Evolutionary conservation across 352 stramenopile species (phyloP).

Genomic region (Phytophthora chlamydospora): DNA sequence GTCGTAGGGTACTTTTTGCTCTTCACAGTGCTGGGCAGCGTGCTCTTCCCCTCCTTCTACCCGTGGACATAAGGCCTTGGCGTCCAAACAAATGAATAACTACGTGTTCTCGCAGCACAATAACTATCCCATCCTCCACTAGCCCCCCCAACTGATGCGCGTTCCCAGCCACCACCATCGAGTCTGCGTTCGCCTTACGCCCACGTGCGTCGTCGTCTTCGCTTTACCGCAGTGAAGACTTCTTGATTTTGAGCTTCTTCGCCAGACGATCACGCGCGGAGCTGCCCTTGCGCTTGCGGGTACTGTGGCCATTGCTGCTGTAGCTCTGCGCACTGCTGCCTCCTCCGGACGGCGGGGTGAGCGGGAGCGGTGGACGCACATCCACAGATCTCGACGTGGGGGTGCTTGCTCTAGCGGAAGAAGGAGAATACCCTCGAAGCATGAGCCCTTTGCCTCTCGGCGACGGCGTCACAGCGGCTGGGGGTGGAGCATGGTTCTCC

Average conservation of each 20-base stretch:
- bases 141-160: conserved; percentile 11
- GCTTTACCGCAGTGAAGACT: conserved; percentile 43
- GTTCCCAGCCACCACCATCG: conserved; percentile 6
- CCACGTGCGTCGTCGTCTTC: neutral
- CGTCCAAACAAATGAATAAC: conserved; percentile 27
- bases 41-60: conserved; percentile 84
- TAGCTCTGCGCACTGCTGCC: conserved; percentile 30
- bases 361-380: conserved; percentile 52
- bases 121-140: conserved; percentile 21
- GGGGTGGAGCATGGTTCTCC: conserved; percentile 8
- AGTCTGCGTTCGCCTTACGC: conserved; percentile 1
- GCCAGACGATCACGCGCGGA: conserved; percentile 73
- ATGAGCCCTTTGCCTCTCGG: conserved; percentile 45
- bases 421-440: conserved; percentile 38
- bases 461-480: conserved; percentile 28
- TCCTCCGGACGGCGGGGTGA: conserved; percentile 26
- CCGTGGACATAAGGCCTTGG: conserved; percentile 67
- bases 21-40: conserved; percentile 66
- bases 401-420: conserved; percentile 22
- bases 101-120: conserved; percentile 30
- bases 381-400: conserved; percentile 29
- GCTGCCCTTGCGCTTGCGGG: conserved; percentile 54
- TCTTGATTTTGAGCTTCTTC: conserved; percentile 86
- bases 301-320: conserved; percentile 19
- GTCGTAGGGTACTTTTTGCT: conserved; percentile 76